Percentiles rank a stretch among this genome's conserved stretches.
These are phyloP conservation scores for Stylosanthes scabra DNA, from an alignment of 331 rosid genomes.

Conservation along the genomic window DNA sequence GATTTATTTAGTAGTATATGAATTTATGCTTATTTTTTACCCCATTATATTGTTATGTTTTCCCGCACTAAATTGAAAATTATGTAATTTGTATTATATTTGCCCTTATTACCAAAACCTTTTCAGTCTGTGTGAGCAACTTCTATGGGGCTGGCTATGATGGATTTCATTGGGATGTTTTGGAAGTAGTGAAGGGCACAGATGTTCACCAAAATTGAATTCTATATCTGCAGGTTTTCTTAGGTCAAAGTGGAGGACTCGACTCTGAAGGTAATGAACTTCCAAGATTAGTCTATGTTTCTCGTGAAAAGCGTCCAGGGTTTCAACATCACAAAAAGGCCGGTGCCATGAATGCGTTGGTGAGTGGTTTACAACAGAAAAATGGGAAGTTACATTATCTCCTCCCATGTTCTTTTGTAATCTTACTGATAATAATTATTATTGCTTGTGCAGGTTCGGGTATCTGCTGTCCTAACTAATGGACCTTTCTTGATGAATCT, in stretches of 20 bases:
- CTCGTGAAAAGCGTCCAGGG: conserved; percentile 99
- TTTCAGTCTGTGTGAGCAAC: neutral
- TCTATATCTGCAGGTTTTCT: conserved; percentile 75
- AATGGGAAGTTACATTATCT: conserved; percentile 9
- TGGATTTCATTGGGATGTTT: conserved; percentile 19
- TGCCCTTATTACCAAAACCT: no score
- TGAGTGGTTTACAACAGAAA: conserved; percentile 49
- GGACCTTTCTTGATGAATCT: conserved; percentile 99
- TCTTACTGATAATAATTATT: conserved; percentile 24
- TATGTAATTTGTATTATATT: no score
- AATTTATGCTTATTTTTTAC: no score
- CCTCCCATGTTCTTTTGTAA: neutral
- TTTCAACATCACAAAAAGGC: conserved; percentile 99
- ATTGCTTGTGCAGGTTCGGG: conserved; percentile 78
- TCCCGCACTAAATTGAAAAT: no score
- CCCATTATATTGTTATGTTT: no score
- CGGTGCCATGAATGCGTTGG: conserved; percentile 99
- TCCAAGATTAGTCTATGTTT: conserved; percentile 93
- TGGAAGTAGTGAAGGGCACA: neutral
- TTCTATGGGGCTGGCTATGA: neutral
- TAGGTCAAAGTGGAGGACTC: conserved; percentile 97
- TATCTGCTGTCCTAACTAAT: conserved; percentile 95
- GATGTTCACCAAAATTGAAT: conserved; percentile 14
- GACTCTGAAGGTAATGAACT: conserved; percentile 93
- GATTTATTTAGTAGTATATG: no score